Conservation (phyloP, 1,139 yeast genomes). For the Candida anutae region DNA sequence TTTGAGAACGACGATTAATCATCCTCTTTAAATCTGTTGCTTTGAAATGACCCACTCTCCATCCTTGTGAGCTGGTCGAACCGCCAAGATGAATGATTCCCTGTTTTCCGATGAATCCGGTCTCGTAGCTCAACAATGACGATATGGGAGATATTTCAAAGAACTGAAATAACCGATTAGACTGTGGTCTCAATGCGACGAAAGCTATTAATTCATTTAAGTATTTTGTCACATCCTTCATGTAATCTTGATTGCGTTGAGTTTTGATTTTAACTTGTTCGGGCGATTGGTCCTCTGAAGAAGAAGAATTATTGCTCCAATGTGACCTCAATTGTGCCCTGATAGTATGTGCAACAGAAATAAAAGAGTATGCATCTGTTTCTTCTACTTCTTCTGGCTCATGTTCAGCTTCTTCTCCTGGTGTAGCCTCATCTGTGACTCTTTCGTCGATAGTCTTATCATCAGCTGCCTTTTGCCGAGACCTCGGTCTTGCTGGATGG, state of each 20-base stretch:
- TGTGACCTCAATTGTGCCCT: constrained; percentile 24
- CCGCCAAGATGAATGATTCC: constrained; percentile 78
- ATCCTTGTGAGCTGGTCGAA: constrained; percentile 81
- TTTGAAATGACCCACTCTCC: constrained; percentile 89
- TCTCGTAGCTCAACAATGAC: constrained; percentile 74
- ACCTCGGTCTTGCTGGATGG: background rate
- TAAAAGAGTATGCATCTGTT: constrained; percentile 7
- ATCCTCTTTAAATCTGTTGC: constrained; percentile 74
- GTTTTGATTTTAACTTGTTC: constrained; percentile 19
- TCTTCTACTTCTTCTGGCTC: background rate
- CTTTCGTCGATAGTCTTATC: constrained; percentile 8
- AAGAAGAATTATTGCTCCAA: constrained; percentile 18
- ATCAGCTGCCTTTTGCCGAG: background rate
- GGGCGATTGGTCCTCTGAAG: constrained; percentile 22
- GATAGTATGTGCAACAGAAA: constrained; percentile 14
- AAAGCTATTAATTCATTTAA: constrained; percentile 51
- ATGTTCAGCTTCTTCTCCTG: constrained; percentile 6
- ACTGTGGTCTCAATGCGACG: constrained; percentile 68
- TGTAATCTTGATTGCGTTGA: constrained; percentile 29
- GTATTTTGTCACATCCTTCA: constrained; percentile 48
- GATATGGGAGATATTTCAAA: constrained; percentile 88
- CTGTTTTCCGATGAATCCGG: constrained; percentile 79
- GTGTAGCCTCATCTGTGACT: constrained; percentile 8
- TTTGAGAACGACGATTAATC: constrained; percentile 83
- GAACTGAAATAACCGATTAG: constrained; percentile 75